These are phyloP conservation scores for Hanseniaspora vineae DNA, from an alignment of 805 yeast genomes.

Conservation along the genomic window DNA sequence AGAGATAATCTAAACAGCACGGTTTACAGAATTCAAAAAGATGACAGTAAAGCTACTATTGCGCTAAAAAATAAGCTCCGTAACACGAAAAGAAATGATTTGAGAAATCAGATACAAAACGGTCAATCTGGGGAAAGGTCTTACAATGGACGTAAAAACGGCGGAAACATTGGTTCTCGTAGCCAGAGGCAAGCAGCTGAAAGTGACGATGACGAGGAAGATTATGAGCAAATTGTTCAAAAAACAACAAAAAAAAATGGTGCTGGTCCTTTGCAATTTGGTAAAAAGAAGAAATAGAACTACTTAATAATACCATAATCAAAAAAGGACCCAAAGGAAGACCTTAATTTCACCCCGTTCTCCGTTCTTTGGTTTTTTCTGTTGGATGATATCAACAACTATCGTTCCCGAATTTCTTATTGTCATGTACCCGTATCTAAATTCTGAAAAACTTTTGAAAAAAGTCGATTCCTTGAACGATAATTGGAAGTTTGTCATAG, in stretches of 20 bases:
- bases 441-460: too few relatives aligned
- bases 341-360: too few relatives aligned
- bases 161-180: too few relatives aligned
- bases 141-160: neutral
- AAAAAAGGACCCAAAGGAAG: too few relatives aligned
- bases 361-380: too few relatives aligned
- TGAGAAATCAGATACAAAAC: conserved; percentile 5
- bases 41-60: conserved; percentile 24
- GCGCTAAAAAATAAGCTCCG: conserved; percentile 24
- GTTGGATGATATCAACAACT: too few relatives aligned
- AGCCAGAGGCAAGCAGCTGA: neutral
- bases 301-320: too few relatives aligned
- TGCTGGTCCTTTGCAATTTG: conserved; percentile 16
- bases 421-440: too few relatives aligned
- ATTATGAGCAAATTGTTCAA: conserved; percentile 9
- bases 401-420: too few relatives aligned
- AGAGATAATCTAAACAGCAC: conserved; percentile 5
- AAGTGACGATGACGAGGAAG: conserved; percentile 9
- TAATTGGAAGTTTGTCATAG: too few relatives aligned
- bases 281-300: conserved; percentile 11
- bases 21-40: conserved; percentile 17
- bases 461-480: too few relatives aligned
- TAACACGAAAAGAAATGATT: conserved; percentile 10
- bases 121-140: neutral
- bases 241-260: conserved; percentile 15